Conservation (phyloP, 1,284 basidiomycete genomes). For the Xerocomus nothofagi region DNA sequence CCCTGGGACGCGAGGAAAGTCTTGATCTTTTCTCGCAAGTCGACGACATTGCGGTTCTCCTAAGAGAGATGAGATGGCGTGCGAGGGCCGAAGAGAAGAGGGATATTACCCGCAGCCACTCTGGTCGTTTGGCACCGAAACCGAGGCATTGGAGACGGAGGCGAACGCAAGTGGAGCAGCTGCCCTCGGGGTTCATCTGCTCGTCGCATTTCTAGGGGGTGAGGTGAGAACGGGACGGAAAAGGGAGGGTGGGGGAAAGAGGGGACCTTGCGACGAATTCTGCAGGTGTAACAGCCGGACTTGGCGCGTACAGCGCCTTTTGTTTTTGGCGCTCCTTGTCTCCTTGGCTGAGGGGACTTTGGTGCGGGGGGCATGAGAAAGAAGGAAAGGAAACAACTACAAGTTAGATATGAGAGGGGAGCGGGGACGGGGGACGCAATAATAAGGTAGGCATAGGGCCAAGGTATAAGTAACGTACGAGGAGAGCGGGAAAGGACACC, state of each 20-base stretch:
- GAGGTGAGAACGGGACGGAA: constrained; percentile 5
- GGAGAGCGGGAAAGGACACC: constrained; percentile 14
- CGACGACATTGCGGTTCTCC: constrained; percentile 68
- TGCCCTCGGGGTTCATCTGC: constrained; percentile 55
- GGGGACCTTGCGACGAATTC: constrained; percentile 74
- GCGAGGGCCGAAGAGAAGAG: constrained; percentile 8
- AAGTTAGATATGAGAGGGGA: constrained; percentile 13
- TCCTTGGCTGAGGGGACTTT: constrained; percentile 42
- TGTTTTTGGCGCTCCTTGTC: constrained; percentile 59
- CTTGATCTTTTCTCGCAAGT: constrained; percentile 75
- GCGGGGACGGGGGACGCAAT: constrained; percentile 19
- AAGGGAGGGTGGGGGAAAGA: constrained; percentile 13
- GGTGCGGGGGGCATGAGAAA: constrained; percentile 37
- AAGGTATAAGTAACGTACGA: constrained; percentile 37
- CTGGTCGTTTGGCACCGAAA: constrained; percentile 78
- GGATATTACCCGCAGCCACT: constrained; percentile 72
- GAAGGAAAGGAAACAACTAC: not conserved
- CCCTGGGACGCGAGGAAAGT: constrained; percentile 72
- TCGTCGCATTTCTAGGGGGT: constrained; percentile 77
- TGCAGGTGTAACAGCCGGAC: constrained; percentile 82
- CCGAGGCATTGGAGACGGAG: constrained; percentile 83
- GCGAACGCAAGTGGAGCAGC: constrained; percentile 74
- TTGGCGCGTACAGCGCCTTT: constrained; percentile 80
- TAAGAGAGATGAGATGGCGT: constrained; percentile 30
- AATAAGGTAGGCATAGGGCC: constrained; percentile 30